phyloP scores from a whole-genome alignment of 2,329 filamentous ascomycete species.

The Balansia obtecta region DNA sequence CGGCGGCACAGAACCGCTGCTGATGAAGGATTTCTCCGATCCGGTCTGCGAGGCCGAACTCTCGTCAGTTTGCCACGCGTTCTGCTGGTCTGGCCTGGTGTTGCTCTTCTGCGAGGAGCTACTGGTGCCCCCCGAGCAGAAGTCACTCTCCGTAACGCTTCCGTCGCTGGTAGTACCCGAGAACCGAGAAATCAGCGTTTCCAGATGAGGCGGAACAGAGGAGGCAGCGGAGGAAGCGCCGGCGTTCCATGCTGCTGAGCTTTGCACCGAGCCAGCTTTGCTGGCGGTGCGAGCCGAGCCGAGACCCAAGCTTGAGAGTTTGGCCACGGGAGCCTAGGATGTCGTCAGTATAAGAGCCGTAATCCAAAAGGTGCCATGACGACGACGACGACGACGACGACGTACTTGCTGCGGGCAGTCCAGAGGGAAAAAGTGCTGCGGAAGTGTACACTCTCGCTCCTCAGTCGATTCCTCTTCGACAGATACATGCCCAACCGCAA shows the following conservation, averaged over 20 bases:
- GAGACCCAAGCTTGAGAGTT: conserved; percentile 13
- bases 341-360: conserved; percentile 4
- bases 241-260: background rate
- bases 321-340: conserved; percentile 16
- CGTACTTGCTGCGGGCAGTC: conserved; percentile 12
- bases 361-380: background rate
- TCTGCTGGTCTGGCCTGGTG: background rate
- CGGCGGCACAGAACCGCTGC: no score
- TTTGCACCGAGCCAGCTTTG: background rate
- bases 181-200: background rate
- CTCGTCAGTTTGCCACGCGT: background rate
- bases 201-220: conserved; percentile 1
- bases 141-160: no score
- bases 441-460: conserved; percentile 6
- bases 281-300: background rate
- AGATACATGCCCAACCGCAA: conserved; percentile 22
- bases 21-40: no score
- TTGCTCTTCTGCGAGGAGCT: background rate
- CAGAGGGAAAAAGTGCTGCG: conserved; percentile 15
- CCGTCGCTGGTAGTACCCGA: no score
- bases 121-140: background rate
- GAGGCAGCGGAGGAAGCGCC: background rate
- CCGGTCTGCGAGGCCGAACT: background rate
- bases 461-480: conserved; percentile 15
- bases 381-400: background rate